Percentiles rank a stretch among this genome's conserved stretches.
Evolutionary conservation across 805 yeast species (phyloP).

Genomic region (Pichia sporocuriosa): DNA sequence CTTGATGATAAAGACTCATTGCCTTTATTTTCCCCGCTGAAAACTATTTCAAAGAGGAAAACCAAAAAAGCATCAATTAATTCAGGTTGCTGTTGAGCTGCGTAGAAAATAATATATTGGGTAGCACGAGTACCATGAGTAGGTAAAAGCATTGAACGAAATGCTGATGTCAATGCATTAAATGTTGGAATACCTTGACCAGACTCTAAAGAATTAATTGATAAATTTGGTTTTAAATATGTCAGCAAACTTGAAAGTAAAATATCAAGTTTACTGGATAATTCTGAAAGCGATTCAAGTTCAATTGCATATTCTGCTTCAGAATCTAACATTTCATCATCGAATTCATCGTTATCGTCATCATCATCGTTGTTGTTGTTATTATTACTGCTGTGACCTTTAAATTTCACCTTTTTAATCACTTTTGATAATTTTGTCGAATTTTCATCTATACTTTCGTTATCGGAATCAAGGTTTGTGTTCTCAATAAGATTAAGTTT

Average conservation of each 20-base stretch:
- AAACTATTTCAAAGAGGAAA: slow-evolving; percentile 73
- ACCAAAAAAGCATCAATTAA: slow-evolving; percentile 81
- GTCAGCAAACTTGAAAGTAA: slow-evolving; percentile 53
- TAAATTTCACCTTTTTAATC: slow-evolving; percentile 25
- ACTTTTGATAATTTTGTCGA: slow-evolving; percentile 22
- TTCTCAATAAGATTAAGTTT: not conserved
- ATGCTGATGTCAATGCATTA: slow-evolving; percentile 67
- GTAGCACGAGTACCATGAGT: slow-evolving; percentile 87
- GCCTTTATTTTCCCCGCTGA: slow-evolving; percentile 37
- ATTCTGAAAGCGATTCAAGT: slow-evolving; percentile 41
- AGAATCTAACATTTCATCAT: slow-evolving; percentile 31
- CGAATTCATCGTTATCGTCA: slow-evolving; percentile 30
- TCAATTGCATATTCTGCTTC: slow-evolving; percentile 43
- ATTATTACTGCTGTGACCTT: too few species aligned
- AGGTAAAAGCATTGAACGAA: slow-evolving; percentile 77
- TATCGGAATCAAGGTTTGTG: not conserved
- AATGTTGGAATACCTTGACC: slow-evolving; percentile 66
- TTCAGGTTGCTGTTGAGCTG: slow-evolving; percentile 76
- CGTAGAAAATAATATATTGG: slow-evolving; percentile 76
- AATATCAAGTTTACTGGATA: slow-evolving; percentile 66
- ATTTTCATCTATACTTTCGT: slow-evolving; percentile 34
- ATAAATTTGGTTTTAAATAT: slow-evolving; percentile 43
- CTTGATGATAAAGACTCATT: not conserved
- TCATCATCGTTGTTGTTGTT: slow-evolving; percentile 16
- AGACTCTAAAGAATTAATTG: slow-evolving; percentile 42